Evolutionary conservation across 148 eudicot species (phyloP), one percentile per base, ranked within the genome.

Genomic region (Cornus controversa): DNA sequence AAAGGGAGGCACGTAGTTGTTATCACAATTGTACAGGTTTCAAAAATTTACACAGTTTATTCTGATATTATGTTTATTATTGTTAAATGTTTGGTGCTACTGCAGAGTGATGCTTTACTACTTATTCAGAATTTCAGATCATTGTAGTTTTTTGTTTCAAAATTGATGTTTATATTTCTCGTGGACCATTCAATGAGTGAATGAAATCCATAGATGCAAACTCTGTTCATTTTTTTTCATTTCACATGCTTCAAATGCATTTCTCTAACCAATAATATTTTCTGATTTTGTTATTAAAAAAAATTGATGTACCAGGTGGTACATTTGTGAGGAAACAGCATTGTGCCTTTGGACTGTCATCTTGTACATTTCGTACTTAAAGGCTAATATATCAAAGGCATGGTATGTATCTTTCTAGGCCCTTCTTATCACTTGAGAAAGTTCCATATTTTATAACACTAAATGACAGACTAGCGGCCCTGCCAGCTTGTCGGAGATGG

Each of bases 301-400:
- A 70, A 36, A 72, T 76, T 26, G 10, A 62, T 79, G 45, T 73
- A 7, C 74, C 86, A 96, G 99, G 99, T 93, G 97, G 97, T 96
- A 93, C 85, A 85, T 96, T 68, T 88, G 80, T 66, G 94, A 87
- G 80, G 99, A 96, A 84, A 89, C 99, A 69, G 86, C 91, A 45
- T 81, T 96, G 85, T 84, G 97, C 90, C 82, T 93, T 73, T 96
- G 99, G 98, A 96, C 99, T 65, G 80, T 80, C 72, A 79, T 91
- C 75, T 82, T 93, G 86, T 96, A 96, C 78, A 82, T 90, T 78
- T 8, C 75, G 15, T 96, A 89, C 82, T 89, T 96, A 57, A 90
- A 89, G 79, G 79, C 85, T 75, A 83, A 88, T 82, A 82, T 93
- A 62, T 78, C 84, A 64, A 89, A 90, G 86, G 84, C 94, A 72